These are phyloP conservation scores for Chaetomium cochliodes DNA, from an alignment of 495 filamentous ascomycete species.

Conservation along the genomic window DNA sequence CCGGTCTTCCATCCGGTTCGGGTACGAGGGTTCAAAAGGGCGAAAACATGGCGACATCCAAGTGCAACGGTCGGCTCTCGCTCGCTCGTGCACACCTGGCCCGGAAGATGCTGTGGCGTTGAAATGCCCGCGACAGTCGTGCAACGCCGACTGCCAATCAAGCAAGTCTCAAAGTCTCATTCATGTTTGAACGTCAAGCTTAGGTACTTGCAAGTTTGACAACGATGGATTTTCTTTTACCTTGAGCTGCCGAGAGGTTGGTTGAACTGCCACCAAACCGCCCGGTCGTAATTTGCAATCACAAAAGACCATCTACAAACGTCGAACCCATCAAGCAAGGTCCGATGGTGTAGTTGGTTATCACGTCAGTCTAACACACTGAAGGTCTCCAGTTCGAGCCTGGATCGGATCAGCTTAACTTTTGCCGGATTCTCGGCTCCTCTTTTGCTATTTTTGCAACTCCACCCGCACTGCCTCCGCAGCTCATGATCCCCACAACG, in stretches of 20 bases:
- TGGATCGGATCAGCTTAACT: conserved; percentile 24
- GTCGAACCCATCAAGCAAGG: background rate
- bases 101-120: too few species aligned
- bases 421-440: conserved; percentile 12
- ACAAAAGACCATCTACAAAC: background rate
- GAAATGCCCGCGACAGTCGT: too few species aligned
- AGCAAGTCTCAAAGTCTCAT: too few species aligned
- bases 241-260: background rate
- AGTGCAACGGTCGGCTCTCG: background rate
- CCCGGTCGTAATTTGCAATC: background rate
- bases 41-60: background rate
- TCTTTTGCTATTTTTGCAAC: conserved; percentile 8
- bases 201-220: too few species aligned
- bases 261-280: background rate
- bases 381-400: conserved; percentile 28
- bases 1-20: background rate
- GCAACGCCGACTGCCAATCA: too few species aligned
- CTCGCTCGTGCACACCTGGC: background rate
- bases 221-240: too few species aligned
- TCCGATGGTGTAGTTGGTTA: conserved; percentile 31
- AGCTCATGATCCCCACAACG: background rate
- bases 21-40: background rate
- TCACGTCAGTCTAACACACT: conserved; percentile 30
- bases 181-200: too few species aligned
- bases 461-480: conserved; percentile 1